A percentile compares a stretch with the other conserved stretches of the same genome.
These are phyloP conservation scores for Lentinula raphanica DNA, from an alignment of 768 basidiomycete genomes.

Conservation along the genomic window DNA sequence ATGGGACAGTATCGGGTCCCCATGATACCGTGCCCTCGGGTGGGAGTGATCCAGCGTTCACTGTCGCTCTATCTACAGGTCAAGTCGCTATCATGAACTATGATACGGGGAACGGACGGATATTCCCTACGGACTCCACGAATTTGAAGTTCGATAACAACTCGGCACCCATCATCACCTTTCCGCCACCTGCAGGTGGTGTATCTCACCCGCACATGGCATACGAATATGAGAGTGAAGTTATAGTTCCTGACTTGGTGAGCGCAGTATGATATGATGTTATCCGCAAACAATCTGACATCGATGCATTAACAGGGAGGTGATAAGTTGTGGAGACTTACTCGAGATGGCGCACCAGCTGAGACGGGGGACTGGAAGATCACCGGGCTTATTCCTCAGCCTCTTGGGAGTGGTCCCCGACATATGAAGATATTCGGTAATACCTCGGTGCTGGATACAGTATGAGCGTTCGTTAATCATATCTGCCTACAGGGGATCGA, in stretches of 20 bases:
- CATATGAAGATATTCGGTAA: constrained; percentile 42
- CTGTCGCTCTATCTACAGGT: constrained; percentile 44
- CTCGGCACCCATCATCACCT: constrained; percentile 37
- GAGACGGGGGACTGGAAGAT: constrained; percentile 40
- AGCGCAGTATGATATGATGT: constrained; percentile 15
- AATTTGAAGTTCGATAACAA: constrained; percentile 27
- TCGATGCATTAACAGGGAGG: constrained; percentile 30
- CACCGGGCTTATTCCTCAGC: constrained; percentile 50
- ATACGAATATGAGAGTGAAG: constrained; percentile 42
- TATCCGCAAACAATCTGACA: background rate
- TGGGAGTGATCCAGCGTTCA: constrained; percentile 47
- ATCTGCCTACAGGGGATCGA: constrained; percentile 32
- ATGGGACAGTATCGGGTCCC: constrained; percentile 32
- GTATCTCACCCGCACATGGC: constrained; percentile 61
- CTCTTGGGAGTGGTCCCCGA: constrained; percentile 53
- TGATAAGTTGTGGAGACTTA: constrained; percentile 62
- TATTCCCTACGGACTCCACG: constrained; percentile 32
- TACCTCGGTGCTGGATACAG: background rate
- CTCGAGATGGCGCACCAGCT: constrained; percentile 27
- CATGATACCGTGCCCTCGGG: constrained; percentile 42
- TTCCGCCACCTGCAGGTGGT: constrained; percentile 35
- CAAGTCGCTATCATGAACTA: constrained; percentile 55
- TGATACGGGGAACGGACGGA: constrained; percentile 29
- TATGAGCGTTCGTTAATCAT: background rate
- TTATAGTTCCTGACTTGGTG: constrained; percentile 60